phyloP scores from a whole-genome alignment of 257 asterid species.

The Nyctanthes arbortristis region DNA sequence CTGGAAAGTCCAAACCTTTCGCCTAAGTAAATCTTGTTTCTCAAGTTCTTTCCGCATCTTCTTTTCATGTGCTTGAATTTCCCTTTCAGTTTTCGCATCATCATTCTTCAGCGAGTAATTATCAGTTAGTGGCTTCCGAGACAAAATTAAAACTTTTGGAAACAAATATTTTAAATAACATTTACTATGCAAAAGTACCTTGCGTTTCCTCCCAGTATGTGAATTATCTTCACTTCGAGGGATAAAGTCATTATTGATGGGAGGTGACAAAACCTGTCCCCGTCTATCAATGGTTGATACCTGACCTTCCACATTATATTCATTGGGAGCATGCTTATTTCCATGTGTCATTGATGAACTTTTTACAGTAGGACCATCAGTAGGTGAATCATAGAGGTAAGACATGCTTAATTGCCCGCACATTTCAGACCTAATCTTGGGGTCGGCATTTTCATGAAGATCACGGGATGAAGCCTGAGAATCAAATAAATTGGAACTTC shows the following conservation, averaged over 20 bases:
- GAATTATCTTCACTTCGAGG: slow-evolving; percentile 34
- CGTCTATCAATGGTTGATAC: slow-evolving; percentile 32
- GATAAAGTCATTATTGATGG: slow-evolving; percentile 27
- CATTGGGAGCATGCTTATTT: slow-evolving; percentile 66
- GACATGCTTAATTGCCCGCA: slow-evolving; percentile 40
- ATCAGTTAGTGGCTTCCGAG: slow-evolving; percentile 16
- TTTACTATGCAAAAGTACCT: slow-evolving; percentile 46
- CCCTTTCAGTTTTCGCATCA: slow-evolving; percentile 69
- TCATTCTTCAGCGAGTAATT: slow-evolving; percentile 50
- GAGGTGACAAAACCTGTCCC: slow-evolving; percentile 35
- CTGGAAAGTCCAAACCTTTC: slow-evolving; percentile 55
- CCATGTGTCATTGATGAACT: slow-evolving; percentile 43
- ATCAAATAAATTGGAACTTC: slow-evolving; percentile 17
- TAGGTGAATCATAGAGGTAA: slow-evolving; percentile 34
- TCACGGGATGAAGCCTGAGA: slow-evolving; percentile 47
- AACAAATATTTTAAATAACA: slow-evolving; percentile 21
- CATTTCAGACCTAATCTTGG: slow-evolving; percentile 41
- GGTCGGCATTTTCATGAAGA: slow-evolving; percentile 46
- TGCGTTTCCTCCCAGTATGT: slow-evolving; percentile 45
- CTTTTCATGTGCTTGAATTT: slow-evolving; percentile 74
- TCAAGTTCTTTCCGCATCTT: slow-evolving; percentile 80
- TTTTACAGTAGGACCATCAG: slow-evolving; percentile 47
- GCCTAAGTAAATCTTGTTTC: slow-evolving; percentile 73
- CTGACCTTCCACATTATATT: slow-evolving; percentile 65
- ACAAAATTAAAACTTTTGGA: background rate